Evolutionary conservation across 2,329 filamentous ascomycete species (phyloP).

Genomic region (Hyphodiscus sp.): DNA sequence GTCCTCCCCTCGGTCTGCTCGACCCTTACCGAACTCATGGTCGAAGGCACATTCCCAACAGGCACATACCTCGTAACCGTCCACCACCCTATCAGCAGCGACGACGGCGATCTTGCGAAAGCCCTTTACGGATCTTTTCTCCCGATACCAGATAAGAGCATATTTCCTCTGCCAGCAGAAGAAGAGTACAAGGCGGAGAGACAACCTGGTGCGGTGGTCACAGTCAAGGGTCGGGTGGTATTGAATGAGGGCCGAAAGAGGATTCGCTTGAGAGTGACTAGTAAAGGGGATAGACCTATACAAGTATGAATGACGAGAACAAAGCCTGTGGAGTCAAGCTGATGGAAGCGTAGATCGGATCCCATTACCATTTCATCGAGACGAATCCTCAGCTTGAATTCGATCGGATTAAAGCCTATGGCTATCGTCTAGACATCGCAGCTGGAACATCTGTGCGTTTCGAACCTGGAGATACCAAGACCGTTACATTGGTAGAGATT

Average conservation of each 20-base stretch:
- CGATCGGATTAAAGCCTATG: constrained; percentile 75
- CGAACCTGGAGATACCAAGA: constrained; percentile 88
- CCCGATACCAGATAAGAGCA: constrained; percentile 62
- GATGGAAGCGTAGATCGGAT: constrained; percentile 53
- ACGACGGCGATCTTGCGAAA: constrained; percentile 80
- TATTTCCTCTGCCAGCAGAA: constrained; percentile 60
- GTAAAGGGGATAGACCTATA: constrained; percentile 81
- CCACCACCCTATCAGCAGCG: constrained; percentile 77
- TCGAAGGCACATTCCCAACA: constrained; percentile 86
- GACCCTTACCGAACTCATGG: constrained; percentile 78
- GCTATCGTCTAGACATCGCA: constrained; percentile 80
- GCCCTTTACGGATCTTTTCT: constrained; percentile 90
- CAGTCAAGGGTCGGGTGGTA: constrained; percentile 57
- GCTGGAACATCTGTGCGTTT: constrained; percentile 90
- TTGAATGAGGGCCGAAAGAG: constrained; percentile 71
- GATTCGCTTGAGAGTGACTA: constrained; percentile 70
- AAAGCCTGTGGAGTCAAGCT: background rate
- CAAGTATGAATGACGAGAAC: constrained; percentile 49
- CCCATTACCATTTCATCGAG: constrained; percentile 95
- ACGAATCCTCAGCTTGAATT: constrained; percentile 87
- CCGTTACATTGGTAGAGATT: constrained; percentile 84
- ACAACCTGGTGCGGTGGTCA: constrained; percentile 72
- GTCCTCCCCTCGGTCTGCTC: constrained; percentile 76
- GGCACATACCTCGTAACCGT: constrained; percentile 95
- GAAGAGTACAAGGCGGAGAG: constrained; percentile 60